These are phyloP conservation scores for Emericellopsis atlantica DNA, from an alignment of 2,329 filamentous ascomycete genomes.

Conservation along the genomic window DNA sequence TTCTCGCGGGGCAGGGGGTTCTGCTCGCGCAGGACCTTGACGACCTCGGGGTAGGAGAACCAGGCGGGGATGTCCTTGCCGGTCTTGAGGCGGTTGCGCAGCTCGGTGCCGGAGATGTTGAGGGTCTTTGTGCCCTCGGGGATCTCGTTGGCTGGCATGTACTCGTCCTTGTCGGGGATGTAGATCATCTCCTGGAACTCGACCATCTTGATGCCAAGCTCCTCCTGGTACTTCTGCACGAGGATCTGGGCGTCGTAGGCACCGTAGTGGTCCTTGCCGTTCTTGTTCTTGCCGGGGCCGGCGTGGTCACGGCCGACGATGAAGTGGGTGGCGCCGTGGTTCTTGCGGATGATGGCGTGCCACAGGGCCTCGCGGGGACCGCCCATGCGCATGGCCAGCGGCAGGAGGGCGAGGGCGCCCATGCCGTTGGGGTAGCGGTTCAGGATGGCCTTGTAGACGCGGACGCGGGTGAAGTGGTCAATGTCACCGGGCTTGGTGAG, in stretches of 20 bases:
- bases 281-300: conserved; percentile 94
- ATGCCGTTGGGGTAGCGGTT: conserved; percentile 98
- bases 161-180: conserved; percentile 93
- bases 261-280: conserved; percentile 93
- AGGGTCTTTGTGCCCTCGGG: conserved; percentile 70
- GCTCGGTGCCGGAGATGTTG: conserved; percentile 81
- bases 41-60: conserved; percentile 99
- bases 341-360: conserved; percentile 99
- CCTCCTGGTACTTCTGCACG: conserved; percentile 89
- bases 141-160: conserved; percentile 86
- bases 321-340: conserved; percentile 97
- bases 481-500: conserved; percentile 99
- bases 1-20: conserved; percentile 84
- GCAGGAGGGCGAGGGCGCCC: conserved; percentile 89
- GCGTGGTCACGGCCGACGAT: conserved; percentile 98
- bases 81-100: conserved; percentile 79
- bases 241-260: conserved; percentile 95
- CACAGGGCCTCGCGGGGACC: conserved; percentile 96
- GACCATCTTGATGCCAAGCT: conserved; percentile 97
- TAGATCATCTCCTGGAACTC: conserved; percentile 99
- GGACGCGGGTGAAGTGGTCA: conserved; percentile 98
- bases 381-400: conserved; percentile 97
- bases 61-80: conserved; percentile 91
- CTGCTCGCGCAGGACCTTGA: conserved; percentile 89
- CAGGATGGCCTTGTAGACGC: conserved; percentile 94